These are phyloP conservation scores for Erysimum pusillum DNA, from an alignment of 441 rosid species.

Conservation along the genomic window DNA sequence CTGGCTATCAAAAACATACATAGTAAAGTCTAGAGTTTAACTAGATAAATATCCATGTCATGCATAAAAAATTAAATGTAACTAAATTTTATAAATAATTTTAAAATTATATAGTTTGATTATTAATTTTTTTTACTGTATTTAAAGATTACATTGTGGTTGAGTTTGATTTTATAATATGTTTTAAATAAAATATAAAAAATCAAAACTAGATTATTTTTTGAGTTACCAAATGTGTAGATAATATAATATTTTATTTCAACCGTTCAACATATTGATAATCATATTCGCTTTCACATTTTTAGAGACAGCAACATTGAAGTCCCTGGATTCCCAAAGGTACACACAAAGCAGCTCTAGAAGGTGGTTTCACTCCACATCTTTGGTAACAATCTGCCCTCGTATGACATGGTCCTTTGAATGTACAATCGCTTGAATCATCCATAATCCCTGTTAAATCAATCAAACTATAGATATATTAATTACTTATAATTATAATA, in stretches of 20 bases:
- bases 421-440: conserved; percentile 17
- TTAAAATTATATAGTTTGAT: too few species aligned
- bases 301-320: conserved; percentile 21
- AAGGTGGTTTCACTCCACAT: neutral
- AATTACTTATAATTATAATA: neutral
- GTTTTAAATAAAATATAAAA: too few species aligned
- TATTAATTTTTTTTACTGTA: too few species aligned
- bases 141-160: too few species aligned
- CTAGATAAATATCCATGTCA: too few species aligned
- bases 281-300: neutral
- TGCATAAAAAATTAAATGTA: too few species aligned
- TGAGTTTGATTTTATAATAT: too few species aligned
- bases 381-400: conserved; percentile 13
- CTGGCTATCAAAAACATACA: too few species aligned
- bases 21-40: too few species aligned
- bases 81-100: too few species aligned
- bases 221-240: neutral
- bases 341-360: conserved; percentile 14
- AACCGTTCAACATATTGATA: neutral
- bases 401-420: conserved; percentile 27
- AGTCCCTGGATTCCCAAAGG: neutral
- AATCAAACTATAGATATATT: neutral
- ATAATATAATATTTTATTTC: conserved; percentile 1
- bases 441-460: neutral
- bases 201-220: too few species aligned